These are phyloP conservation scores for Pyrenochaeta sp. DNA, from an alignment of 2,329 filamentous ascomycete genomes.

Conservation along the genomic window DNA sequence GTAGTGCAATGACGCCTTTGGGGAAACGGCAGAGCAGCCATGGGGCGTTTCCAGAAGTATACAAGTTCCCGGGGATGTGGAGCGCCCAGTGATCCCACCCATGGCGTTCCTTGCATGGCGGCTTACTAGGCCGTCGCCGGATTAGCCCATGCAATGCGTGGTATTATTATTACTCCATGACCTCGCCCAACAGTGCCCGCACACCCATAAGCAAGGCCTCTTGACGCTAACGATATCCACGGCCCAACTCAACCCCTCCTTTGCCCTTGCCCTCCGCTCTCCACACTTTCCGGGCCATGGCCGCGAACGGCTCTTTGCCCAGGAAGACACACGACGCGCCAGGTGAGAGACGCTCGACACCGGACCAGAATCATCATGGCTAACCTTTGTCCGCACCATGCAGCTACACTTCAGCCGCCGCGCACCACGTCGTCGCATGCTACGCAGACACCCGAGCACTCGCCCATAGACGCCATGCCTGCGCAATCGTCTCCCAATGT, in stretches of 20 bases:
- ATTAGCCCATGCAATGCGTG: slow-evolving; percentile 10
- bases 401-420: slow-evolving; percentile 33
- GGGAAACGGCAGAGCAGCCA: slow-evolving; percentile 19
- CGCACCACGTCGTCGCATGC: slow-evolving; percentile 33
- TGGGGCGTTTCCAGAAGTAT: slow-evolving; percentile 22
- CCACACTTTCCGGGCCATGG: slow-evolving; percentile 23
- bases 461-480: slow-evolving; percentile 40
- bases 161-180: slow-evolving; percentile 7
- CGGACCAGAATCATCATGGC: slow-evolving; percentile 9
- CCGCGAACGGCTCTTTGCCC: slow-evolving; percentile 36
- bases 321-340: slow-evolving; percentile 30
- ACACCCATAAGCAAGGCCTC: slow-evolving; percentile 13
- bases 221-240: slow-evolving; percentile 19
- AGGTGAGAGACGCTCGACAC: slow-evolving; percentile 22
- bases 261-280: not conserved
- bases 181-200: slow-evolving; percentile 17
- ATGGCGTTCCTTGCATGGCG: slow-evolving; percentile 26
- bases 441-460: slow-evolving; percentile 38
- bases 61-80: slow-evolving; percentile 11
- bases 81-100: not conserved
- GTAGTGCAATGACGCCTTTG: slow-evolving; percentile 3
- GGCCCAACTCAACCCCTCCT: not conserved
- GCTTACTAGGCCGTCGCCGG: slow-evolving; percentile 15
- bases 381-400: slow-evolving; percentile 14
- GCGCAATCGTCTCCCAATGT: slow-evolving; percentile 35